Percentiles rank a stretch among this genome's conserved stretches.
phyloP scores from a whole-genome alignment of 139 green algal species.

The Coelastrella sp. region DNA sequence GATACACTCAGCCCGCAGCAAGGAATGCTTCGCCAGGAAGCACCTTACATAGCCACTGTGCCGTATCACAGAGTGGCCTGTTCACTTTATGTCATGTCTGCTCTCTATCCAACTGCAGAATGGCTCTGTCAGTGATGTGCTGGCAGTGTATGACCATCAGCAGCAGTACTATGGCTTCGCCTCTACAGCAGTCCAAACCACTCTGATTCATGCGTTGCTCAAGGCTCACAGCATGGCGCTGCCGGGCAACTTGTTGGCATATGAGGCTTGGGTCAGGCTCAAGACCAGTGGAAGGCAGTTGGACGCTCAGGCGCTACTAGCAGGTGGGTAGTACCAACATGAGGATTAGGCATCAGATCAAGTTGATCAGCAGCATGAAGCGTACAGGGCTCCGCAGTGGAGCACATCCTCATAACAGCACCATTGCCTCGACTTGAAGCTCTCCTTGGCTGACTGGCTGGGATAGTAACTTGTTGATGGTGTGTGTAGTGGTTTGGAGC shows the following conservation, averaged over 20 bases:
- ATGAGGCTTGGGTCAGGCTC: conserved; percentile 73
- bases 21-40: too few relatives aligned
- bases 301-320: conserved; percentile 60
- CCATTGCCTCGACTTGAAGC: too few relatives aligned
- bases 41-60: too few relatives aligned
- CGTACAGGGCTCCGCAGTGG: too few relatives aligned
- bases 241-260: conserved; percentile 31
- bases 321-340: neutral
- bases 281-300: conserved; percentile 39
- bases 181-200: conserved; percentile 20
- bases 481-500: too few relatives aligned
- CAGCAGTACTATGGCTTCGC: conserved; percentile 39
- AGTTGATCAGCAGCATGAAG: neutral
- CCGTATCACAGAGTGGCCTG: neutral
- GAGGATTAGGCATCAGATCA: neutral
- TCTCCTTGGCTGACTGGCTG: too few relatives aligned
- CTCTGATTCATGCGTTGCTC: conserved; percentile 29
- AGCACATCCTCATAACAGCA: too few relatives aligned
- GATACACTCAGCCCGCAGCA: too few relatives aligned
- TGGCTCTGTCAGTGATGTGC: conserved; percentile 29
- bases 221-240: conserved; percentile 22
- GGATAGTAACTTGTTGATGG: too few relatives aligned
- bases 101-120: neutral
- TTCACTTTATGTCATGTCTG: neutral
- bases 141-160: conserved; percentile 22